phyloP scores from a whole-genome alignment of 2,329 filamentous ascomycete genomes.

The Ophiostoma himal-ulmi region DNA sequence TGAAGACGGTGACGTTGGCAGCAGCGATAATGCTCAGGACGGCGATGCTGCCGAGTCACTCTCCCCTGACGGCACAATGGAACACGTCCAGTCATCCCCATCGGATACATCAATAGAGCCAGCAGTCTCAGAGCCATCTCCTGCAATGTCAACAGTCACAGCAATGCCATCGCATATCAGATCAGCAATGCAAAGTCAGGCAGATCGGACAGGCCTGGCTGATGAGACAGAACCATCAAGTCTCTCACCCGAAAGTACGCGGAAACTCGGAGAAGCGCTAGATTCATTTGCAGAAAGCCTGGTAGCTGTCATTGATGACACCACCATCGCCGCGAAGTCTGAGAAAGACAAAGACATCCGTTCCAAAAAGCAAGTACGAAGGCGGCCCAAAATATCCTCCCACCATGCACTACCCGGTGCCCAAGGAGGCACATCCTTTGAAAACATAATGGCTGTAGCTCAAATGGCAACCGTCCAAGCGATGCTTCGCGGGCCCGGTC shows the following conservation, averaged over 20 bases:
- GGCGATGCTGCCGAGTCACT: not conserved
- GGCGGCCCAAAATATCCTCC: not conserved
- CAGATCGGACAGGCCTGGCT: not conserved
- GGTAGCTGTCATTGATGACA: not conserved
- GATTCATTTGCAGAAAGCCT: not conserved
- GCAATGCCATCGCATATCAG: not conserved
- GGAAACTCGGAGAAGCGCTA: not conserved
- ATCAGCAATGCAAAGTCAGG: not conserved
- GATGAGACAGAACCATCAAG: not conserved
- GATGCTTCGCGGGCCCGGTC: constrained; percentile 35
- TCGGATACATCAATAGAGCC: constrained; percentile 3
- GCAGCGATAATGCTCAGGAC: not conserved
- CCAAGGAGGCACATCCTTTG: not conserved
- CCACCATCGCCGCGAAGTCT: not conserved
- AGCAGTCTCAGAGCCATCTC: not conserved
- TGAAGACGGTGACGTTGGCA: constrained; percentile 34
- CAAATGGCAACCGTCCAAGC: constrained; percentile 19
- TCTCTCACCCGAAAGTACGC: not conserved
- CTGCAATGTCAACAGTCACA: not conserved
- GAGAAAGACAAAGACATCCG: not conserved
- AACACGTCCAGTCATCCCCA: not conserved
- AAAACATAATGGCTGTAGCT: not conserved
- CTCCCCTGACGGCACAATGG: not conserved
- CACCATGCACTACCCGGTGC: not conserved
- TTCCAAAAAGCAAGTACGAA: not conserved